Percentiles rank a stretch among this genome's conserved stretches.
These are phyloP conservation scores for Populus deltoides DNA, from an alignment of 345 rosid genomes.

Conservation along the genomic window DNA sequence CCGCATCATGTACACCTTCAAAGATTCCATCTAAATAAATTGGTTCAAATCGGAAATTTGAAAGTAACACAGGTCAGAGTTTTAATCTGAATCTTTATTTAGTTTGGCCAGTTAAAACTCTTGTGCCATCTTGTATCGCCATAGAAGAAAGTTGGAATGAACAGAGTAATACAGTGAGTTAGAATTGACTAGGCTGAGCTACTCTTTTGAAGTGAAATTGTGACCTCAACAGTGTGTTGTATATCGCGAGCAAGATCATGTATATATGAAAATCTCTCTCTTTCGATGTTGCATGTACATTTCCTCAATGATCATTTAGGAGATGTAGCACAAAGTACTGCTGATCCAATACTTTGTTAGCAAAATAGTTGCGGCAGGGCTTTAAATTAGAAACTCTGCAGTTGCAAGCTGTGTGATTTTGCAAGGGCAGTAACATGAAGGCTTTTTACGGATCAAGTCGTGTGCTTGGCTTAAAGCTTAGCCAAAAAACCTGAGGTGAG, in stretches of 20 bases:
- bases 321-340: no score
- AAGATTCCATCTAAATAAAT: constrained; percentile 28
- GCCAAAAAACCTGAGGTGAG: no score
- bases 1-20: constrained; percentile 38
- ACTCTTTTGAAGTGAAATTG: constrained; percentile 23
- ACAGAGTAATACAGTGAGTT: constrained; percentile 10
- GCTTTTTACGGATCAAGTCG: no score
- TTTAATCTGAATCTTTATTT: constrained; percentile 22
- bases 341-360: no score
- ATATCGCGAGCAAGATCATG: constrained; percentile 29
- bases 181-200: constrained; percentile 19
- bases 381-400: no score
- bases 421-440: no score
- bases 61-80: constrained; percentile 11
- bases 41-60: constrained; percentile 1
- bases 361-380: no score
- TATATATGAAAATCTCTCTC: constrained; percentile 21
- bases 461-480: no score
- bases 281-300: constrained; percentile 16
- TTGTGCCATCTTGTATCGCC: constrained; percentile 11
- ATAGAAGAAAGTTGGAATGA: constrained; percentile 16
- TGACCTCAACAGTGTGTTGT: constrained; percentile 33
- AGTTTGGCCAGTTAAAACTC: constrained; percentile 19
- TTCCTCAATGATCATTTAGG: not conserved
- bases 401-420: no score